phyloP scores from a whole-genome alignment of 148 eudicot genomes.

The Heliosperma pusillum region DNA sequence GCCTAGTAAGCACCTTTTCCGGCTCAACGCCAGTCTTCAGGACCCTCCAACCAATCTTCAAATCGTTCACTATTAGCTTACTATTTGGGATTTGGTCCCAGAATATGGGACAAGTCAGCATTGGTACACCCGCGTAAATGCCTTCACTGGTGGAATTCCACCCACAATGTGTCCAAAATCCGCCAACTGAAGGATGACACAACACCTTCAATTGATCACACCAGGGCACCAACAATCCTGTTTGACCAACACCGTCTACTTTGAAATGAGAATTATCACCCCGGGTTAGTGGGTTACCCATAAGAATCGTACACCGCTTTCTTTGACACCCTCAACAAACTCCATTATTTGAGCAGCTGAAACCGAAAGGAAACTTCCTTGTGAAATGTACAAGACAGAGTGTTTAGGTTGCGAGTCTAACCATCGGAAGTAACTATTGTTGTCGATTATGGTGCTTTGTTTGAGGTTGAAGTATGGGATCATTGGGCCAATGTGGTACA shows the following conservation, averaged over 20 bases:
- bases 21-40: background rate
- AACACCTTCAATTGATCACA: conserved; percentile 24
- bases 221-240: conserved; percentile 41
- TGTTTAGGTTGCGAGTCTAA: conserved; percentile 25
- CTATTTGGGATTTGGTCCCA: conserved; percentile 12
- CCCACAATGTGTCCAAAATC: no score
- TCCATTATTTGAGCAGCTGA: conserved; percentile 51
- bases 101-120: conserved; percentile 34
- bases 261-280: conserved; percentile 22
- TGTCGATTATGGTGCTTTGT: background rate
- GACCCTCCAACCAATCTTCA: conserved; percentile 38
- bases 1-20: no score
- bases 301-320: conserved; percentile 17
- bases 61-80: conserved; percentile 39
- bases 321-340: conserved; percentile 39
- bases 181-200: no score
- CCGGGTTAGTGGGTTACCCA: conserved; percentile 47
- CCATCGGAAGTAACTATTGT: conserved; percentile 30
- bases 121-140: conserved; percentile 17
- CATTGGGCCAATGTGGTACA: no score
- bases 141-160: no score
- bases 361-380: conserved; percentile 61
- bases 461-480: no score
- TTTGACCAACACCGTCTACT: background rate
- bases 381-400: conserved; percentile 53